Evolutionary conservation across 2,329 filamentous ascomycete species (phyloP).

Genomic region (Alternaria conjuncta): DNA sequence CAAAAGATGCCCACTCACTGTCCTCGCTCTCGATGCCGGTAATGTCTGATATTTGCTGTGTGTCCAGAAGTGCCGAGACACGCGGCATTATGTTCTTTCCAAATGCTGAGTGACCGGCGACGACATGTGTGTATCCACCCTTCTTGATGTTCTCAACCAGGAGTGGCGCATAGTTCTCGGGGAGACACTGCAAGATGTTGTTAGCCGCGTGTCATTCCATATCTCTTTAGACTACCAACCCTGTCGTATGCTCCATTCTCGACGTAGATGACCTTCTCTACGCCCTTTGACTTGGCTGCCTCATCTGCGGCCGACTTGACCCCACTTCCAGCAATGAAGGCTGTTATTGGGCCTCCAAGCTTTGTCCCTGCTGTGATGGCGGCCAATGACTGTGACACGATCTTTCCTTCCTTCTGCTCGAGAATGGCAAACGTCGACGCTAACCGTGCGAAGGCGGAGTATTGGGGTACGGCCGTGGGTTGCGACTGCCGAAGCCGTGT

Average conservation of each 20-base stretch:
- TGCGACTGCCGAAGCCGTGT: slow-evolving; percentile 53
- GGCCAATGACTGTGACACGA: slow-evolving; percentile 81
- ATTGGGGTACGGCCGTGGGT: slow-evolving; percentile 47
- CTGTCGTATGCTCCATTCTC: slow-evolving; percentile 93
- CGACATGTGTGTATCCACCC: slow-evolving; percentile 88
- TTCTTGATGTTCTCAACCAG: slow-evolving; percentile 97
- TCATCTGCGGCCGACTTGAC: slow-evolving; percentile 79
- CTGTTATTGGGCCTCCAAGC: slow-evolving; percentile 84
- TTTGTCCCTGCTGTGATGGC: slow-evolving; percentile 86
- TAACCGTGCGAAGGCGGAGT: slow-evolving; percentile 69
- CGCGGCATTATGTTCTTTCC: slow-evolving; percentile 94
- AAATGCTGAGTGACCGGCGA: slow-evolving; percentile 91
- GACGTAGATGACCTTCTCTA: slow-evolving; percentile 90
- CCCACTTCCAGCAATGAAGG: slow-evolving; percentile 82
- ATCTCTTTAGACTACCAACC: slow-evolving; percentile 55
- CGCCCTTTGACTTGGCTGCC: slow-evolving; percentile 84
- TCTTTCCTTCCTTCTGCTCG: slow-evolving; percentile 88
- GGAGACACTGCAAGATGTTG: slow-evolving; percentile 65
- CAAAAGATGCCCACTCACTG: slow-evolving; percentile 59
- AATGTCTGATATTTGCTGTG: slow-evolving; percentile 93
- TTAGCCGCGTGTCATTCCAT: background rate
- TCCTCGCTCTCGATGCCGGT: slow-evolving; percentile 86
- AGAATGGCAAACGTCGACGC: slow-evolving; percentile 89
- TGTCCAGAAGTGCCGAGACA: slow-evolving; percentile 88
- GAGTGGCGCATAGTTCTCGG: slow-evolving; percentile 93